A percentile compares a stretch with the other conserved stretches of the same genome.
These are phyloP conservation scores for Alternaria burnsii DNA, from an alignment of 2,329 filamentous ascomycete genomes.

Conservation along the genomic window DNA sequence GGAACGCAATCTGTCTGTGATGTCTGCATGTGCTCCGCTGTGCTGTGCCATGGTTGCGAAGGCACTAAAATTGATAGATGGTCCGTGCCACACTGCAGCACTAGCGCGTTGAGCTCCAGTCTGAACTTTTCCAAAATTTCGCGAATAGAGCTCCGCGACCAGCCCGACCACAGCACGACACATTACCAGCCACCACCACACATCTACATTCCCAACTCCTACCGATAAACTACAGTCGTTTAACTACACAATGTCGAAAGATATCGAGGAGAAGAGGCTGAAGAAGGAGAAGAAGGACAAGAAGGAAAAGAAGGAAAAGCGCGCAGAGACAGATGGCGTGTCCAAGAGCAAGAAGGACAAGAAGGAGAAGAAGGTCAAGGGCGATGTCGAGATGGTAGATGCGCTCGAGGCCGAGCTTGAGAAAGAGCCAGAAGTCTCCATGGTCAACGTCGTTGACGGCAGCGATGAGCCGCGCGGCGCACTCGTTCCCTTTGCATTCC, in stretches of 20 bases:
- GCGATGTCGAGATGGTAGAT: constrained; percentile 61
- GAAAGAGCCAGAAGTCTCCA: constrained; percentile 66
- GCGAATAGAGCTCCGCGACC: constrained; percentile 12
- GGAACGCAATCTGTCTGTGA: background rate
- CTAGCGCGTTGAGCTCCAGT: constrained; percentile 16
- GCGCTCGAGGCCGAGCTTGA: constrained; percentile 65
- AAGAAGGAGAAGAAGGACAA: constrained; percentile 65
- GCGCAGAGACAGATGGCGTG: constrained; percentile 50
- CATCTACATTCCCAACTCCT: background rate
- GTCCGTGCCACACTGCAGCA: constrained; percentile 3
- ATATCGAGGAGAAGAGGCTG: constrained; percentile 50
- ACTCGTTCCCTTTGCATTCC: constrained; percentile 84
- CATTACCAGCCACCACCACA: constrained; percentile 9
- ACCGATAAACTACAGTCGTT: constrained; percentile 9
- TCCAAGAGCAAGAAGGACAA: constrained; percentile 64
- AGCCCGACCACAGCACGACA: constrained; percentile 18
- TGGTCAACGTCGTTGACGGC: constrained; percentile 52
- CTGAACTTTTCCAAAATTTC: constrained; percentile 19
- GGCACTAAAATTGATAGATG: constrained; percentile 16
- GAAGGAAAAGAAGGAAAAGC: constrained; percentile 75
- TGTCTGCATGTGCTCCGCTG: background rate
- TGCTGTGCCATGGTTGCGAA: background rate
- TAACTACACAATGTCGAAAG: constrained; percentile 46
- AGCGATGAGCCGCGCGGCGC: constrained; percentile 60
- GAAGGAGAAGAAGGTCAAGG: constrained; percentile 75